Evolutionary conservation across 257 asterid species (phyloP).

Genomic region (Thymus quinquecostatus): DNA sequence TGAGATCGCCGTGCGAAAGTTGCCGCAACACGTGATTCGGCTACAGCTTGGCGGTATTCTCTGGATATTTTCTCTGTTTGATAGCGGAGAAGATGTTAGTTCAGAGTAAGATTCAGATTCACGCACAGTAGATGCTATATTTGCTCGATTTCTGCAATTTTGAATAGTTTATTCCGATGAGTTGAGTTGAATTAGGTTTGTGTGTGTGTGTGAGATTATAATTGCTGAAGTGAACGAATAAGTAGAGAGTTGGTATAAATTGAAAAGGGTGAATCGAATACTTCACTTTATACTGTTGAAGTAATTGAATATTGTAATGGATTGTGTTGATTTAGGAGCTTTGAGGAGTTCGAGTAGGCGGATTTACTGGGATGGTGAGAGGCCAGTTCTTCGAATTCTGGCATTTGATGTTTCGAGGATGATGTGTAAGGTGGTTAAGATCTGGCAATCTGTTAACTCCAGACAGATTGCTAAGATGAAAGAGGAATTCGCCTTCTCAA

Average conservation of each 20-base stretch:
- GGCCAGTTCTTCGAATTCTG: constrained; percentile 49
- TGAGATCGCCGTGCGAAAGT: background rate
- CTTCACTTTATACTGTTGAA: background rate
- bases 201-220: background rate
- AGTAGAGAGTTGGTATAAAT: background rate
- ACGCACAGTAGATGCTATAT: constrained; percentile 6
- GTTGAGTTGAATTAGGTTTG: background rate
- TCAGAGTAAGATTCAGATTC: constrained; percentile 19
- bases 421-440: constrained; percentile 63
- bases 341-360: constrained; percentile 47
- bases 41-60: background rate
- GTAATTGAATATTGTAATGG: too few relatives aligned
- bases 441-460: constrained; percentile 61
- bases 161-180: background rate
- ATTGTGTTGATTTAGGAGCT: constrained; percentile 40
- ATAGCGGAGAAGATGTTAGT: constrained; percentile 16
- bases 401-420: constrained; percentile 65
- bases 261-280: background rate
- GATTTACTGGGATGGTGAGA: constrained; percentile 42
- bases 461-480: constrained; percentile 50
- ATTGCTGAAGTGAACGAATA: background rate
- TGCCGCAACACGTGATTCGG: constrained; percentile 21
- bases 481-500: constrained; percentile 56
- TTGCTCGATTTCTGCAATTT: background rate
- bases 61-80: background rate